phyloP scores from a whole-genome alignment of 768 basidiomycete genomes.

The Xerocomellus intermedius region DNA sequence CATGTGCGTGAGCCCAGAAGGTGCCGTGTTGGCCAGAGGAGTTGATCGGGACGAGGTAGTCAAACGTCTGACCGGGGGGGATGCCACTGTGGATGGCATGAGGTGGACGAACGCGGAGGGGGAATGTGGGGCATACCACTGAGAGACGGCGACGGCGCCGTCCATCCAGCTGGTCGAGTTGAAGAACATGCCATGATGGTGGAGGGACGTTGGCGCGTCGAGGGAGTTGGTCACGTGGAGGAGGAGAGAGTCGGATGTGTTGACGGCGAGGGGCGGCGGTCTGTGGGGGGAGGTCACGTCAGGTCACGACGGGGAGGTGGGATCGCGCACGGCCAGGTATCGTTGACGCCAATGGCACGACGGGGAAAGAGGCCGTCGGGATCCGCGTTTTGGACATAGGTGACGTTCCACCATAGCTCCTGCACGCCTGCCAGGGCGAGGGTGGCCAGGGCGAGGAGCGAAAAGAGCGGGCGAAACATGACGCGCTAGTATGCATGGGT shows the following conservation, averaged over 20 bases:
- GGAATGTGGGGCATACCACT: constrained; percentile 55
- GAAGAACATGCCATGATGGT: constrained; percentile 97
- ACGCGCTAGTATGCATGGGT: no score
- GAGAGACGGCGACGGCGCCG: constrained; percentile 77
- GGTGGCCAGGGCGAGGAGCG: constrained; percentile 26
- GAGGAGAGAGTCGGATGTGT: constrained; percentile 66
- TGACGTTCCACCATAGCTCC: constrained; percentile 89
- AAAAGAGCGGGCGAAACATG: constrained; percentile 3
- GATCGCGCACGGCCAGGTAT: constrained; percentile 84
- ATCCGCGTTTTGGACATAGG: constrained; percentile 74
- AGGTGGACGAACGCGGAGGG: neutral
- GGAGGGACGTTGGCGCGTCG: constrained; percentile 65
- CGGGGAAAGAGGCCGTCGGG: constrained; percentile 82
- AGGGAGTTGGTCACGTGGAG: constrained; percentile 78
- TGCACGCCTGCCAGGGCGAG: constrained; percentile 60
- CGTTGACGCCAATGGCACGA: constrained; percentile 83
- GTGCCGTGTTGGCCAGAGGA: constrained; percentile 73
- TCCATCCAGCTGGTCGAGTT: constrained; percentile 87
- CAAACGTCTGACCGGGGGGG: constrained; percentile 66
- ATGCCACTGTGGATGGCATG: constrained; percentile 54
- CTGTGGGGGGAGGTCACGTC: constrained; percentile 36
- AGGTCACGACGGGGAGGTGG: neutral
- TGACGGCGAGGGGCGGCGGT: constrained; percentile 78
- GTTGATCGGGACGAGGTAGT: constrained; percentile 73
- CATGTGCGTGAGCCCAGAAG: constrained; percentile 79